Conservation (phyloP, 345 rosid species). For the Ceriops decandra region DNA sequence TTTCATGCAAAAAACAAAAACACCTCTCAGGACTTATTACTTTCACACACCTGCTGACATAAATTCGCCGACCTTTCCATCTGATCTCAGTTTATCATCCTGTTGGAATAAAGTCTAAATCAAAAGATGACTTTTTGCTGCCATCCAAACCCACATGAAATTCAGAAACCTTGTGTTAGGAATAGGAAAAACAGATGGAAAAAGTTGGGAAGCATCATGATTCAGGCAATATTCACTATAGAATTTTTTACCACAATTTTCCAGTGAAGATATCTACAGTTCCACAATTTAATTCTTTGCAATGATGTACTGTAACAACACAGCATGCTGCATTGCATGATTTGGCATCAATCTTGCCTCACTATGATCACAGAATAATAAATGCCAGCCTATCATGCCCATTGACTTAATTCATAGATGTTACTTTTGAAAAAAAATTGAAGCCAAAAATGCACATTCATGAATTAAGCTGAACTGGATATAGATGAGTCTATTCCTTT, state of each 20-base stretch:
- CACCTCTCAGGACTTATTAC: conserved; percentile 5
- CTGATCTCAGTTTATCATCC: neutral
- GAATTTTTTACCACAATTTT: neutral
- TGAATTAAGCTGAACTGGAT: too few relatives aligned
- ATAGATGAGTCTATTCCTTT: neutral
- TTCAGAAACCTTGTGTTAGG: too few relatives aligned
- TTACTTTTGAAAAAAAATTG: too few relatives aligned
- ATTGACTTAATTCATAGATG: too few relatives aligned
- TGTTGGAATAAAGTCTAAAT: neutral
- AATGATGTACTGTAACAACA: neutral
- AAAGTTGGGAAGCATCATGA: neutral
- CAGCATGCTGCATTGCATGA: conserved; percentile 3
- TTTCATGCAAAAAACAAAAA: conserved; percentile 2
- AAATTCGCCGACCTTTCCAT: neutral
- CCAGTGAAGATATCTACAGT: neutral
- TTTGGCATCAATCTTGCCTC: neutral
- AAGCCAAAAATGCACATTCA: too few relatives aligned
- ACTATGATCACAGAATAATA: conserved; percentile 1
- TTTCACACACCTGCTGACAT: conserved; percentile 8
- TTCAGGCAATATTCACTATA: neutral
- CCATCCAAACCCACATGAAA: neutral
- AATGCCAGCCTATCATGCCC: neutral
- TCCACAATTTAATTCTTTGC: neutral
- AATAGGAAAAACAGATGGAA: too few relatives aligned
- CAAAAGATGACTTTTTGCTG: neutral